Percentiles rank a stretch among this genome's conserved stretches.
Conservation (phyloP, 352 stramenopile genomes). For the Pythium periplocum region DNA sequence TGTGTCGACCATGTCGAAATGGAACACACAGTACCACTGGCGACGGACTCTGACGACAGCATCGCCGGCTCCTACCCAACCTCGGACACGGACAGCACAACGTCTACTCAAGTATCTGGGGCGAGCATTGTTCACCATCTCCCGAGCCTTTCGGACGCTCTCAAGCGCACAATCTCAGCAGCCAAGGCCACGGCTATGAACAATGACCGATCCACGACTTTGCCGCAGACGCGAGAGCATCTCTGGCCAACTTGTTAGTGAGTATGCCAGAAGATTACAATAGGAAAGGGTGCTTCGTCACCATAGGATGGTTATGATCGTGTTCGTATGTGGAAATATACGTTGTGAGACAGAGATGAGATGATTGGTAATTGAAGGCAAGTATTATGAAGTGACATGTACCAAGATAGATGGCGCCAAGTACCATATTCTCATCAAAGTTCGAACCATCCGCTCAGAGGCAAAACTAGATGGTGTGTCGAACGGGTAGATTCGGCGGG, state of each 20-base stretch:
- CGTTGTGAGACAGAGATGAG: too few species aligned
- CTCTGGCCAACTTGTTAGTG: constrained; percentile 8
- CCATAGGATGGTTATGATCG: too few species aligned
- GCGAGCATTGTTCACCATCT: constrained; percentile 5
- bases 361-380: too few species aligned
- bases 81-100: constrained; percentile 18
- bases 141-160: constrained; percentile 19
- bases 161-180: constrained; percentile 14
- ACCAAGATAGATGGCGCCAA: background rate
- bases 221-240: constrained; percentile 20
- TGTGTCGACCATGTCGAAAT: constrained; percentile 75
- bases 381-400: too few species aligned
- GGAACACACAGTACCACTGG: constrained; percentile 33
- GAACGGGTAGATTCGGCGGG: constrained; percentile 29
- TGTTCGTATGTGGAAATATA: too few species aligned
- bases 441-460: background rate
- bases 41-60: constrained; percentile 46
- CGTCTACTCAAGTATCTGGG: background rate
- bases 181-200: constrained; percentile 6
- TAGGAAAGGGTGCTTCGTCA: too few species aligned
- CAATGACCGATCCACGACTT: constrained; percentile 6
- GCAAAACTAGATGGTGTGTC: background rate
- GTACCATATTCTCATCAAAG: background rate
- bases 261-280: too few species aligned
- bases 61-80: constrained; percentile 29